Evolutionary conservation across 2,329 filamentous ascomycete species (phyloP).

Genomic region (Emergomyces africanus): DNA sequence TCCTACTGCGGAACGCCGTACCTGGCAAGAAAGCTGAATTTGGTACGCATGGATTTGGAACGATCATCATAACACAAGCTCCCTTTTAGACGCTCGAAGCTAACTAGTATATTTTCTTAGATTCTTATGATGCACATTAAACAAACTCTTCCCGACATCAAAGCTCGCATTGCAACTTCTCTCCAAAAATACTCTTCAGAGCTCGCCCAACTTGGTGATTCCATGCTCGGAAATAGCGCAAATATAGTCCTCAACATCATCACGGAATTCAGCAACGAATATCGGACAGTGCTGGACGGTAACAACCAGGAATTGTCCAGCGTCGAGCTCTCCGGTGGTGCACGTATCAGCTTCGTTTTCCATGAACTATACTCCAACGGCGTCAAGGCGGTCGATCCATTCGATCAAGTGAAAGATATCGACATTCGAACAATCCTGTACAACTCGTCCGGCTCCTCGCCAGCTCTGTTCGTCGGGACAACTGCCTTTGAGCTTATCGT

Average conservation of each 20-base stretch:
- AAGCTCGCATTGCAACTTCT: constrained; percentile 87
- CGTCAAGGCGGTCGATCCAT: constrained; percentile 94
- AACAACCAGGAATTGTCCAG: constrained; percentile 95
- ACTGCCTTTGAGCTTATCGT: constrained; percentile 98
- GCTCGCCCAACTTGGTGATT: constrained; percentile 73
- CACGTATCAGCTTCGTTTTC: constrained; percentile 98
- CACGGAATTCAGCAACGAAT: constrained; percentile 96
- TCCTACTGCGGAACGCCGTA: constrained; percentile 98
- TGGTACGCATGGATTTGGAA: constrained; percentile 37
- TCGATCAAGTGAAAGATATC: constrained; percentile 92
- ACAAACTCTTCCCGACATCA: constrained; percentile 96
- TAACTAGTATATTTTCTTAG: constrained; percentile 21
- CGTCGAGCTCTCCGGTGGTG: constrained; percentile 86
- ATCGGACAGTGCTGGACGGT: constrained; percentile 87
- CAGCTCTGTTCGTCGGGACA: constrained; percentile 91
- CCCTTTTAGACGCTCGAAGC: background rate
- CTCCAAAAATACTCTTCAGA: constrained; percentile 83
- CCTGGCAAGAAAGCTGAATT: constrained; percentile 87
- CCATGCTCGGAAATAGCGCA: constrained; percentile 86
- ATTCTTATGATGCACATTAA: constrained; percentile 99
- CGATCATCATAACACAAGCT: background rate
- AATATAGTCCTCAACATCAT: constrained; percentile 99
- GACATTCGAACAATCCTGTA: constrained; percentile 95
- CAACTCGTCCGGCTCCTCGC: constrained; percentile 98
- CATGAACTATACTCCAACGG: constrained; percentile 97